A percentile compares a stretch with the other conserved stretches of the same genome.
Evolutionary conservation across 805 yeast genomes (phyloP).

Genomic region (Yamadazyma kitorensis): DNA sequence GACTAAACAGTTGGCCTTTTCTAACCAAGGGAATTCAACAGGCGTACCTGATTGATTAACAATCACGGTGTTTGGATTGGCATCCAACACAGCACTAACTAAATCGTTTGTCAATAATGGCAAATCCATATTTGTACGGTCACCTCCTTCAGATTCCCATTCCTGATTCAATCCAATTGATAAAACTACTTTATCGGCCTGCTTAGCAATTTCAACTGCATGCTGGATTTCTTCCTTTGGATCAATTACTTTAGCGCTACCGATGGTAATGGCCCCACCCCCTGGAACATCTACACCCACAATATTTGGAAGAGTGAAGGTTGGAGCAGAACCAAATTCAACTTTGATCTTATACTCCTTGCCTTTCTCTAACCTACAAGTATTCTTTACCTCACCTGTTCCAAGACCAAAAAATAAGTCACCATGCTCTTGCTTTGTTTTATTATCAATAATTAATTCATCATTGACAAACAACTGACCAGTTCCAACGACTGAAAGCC

Average conservation of each 20-base stretch:
- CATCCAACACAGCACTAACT: constrained; percentile 22
- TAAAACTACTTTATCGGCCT: constrained; percentile 27
- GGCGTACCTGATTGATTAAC: constrained; percentile 35
- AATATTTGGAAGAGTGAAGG: too few relatives aligned
- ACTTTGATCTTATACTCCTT: constrained; percentile 40
- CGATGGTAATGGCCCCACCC: constrained; percentile 23
- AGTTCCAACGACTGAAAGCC: constrained; percentile 50
- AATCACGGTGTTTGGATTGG: constrained; percentile 28
- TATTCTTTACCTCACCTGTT: constrained; percentile 48
- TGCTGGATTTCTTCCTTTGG: constrained; percentile 22
- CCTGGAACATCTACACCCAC: constrained; percentile 18
- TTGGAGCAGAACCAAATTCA: constrained; percentile 41
- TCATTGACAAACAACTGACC: constrained; percentile 52
- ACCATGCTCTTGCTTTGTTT: constrained; percentile 47
- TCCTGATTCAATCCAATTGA: constrained; percentile 26
- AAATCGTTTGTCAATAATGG: constrained; percentile 19
- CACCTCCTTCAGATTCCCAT: constrained; percentile 32
- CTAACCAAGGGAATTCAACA: constrained; percentile 29
- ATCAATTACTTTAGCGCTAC: constrained; percentile 21
- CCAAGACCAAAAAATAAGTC: constrained; percentile 45
- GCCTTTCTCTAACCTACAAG: constrained; percentile 39
- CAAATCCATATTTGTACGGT: constrained; percentile 26
- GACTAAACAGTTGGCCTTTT: constrained; percentile 21
- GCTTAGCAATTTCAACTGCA: constrained; percentile 25
- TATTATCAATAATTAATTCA: constrained; percentile 52